A percentile compares a stretch with the other conserved stretches of the same genome.
These are phyloP conservation scores for Globisporangium paddicum DNA, from an alignment of 352 stramenopile species.

Conservation along the genomic window DNA sequence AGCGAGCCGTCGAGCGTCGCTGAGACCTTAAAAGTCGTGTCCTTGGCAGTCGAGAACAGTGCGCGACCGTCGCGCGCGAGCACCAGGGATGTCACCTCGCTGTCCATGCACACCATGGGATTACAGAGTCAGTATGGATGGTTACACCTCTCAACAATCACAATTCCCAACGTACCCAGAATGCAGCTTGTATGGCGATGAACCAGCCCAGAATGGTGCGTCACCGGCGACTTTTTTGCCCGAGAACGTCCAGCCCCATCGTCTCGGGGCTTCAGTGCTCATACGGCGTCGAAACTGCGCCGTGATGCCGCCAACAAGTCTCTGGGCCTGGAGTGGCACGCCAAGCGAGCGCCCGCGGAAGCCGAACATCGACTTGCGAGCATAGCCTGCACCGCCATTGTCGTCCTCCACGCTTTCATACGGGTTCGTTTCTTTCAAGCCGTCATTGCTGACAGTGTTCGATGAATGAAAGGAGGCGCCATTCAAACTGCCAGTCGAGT, in stretches of 20 bases:
- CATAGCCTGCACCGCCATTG: slow-evolving; percentile 20
- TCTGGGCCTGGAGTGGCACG: slow-evolving; percentile 69
- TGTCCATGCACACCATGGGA: slow-evolving; percentile 10
- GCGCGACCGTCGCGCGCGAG: slow-evolving; percentile 54
- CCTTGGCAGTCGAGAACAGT: slow-evolving; percentile 67
- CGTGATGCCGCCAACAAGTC: slow-evolving; percentile 69
- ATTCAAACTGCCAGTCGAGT: not conserved
- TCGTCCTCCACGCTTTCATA: slow-evolving; percentile 29
- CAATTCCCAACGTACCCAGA: slow-evolving; percentile 34
- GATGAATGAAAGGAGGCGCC: slow-evolving; percentile 3
- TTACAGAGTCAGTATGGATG: not conserved
- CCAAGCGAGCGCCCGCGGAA: slow-evolving; percentile 60
- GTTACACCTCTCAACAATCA: not conserved
- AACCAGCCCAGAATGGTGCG: slow-evolving; percentile 54
- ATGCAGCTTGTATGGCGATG: slow-evolving; percentile 62
- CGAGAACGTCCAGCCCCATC: slow-evolving; percentile 74
- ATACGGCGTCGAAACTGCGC: slow-evolving; percentile 74
- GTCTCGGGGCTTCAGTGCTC: slow-evolving; percentile 51
- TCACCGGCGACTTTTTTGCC: slow-evolving; percentile 30
- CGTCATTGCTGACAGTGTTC: not conserved
- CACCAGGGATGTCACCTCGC: slow-evolving; percentile 68
- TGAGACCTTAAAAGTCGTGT: slow-evolving; percentile 77
- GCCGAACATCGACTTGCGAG: slow-evolving; percentile 61
- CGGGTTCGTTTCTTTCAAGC: slow-evolving; percentile 1
- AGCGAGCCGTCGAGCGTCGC: slow-evolving; percentile 60